These are phyloP conservation scores for Candolleomyces eurysporus DNA, from an alignment of 768 basidiomycete species.

Conservation along the genomic window DNA sequence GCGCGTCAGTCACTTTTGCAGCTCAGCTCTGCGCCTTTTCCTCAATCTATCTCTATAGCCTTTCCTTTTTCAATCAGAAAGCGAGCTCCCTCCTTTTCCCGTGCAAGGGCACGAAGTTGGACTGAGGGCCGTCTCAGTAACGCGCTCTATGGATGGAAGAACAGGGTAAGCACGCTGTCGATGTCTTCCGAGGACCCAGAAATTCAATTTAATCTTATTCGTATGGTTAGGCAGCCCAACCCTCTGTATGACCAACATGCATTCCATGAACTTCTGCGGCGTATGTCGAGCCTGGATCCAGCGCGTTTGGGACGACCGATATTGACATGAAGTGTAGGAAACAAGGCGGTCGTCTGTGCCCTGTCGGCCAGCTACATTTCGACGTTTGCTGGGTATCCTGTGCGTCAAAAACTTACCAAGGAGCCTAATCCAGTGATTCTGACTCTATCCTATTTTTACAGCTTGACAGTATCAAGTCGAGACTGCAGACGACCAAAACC, in stretches of 20 bases:
- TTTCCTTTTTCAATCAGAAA: conserved; percentile 10
- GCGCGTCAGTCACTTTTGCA: not conserved
- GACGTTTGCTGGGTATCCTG: conserved; percentile 90
- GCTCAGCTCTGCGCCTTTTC: not conserved
- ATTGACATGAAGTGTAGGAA: conserved; percentile 42
- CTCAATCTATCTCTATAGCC: conserved; percentile 9
- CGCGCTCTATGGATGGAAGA: conserved; percentile 78
- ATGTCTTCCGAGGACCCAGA: not conserved
- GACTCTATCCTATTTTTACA: conserved; percentile 24
- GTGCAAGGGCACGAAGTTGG: conserved; percentile 75
- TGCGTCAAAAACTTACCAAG: conserved; percentile 28
- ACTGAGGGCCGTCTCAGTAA: conserved; percentile 62
- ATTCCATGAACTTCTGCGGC: conserved; percentile 65
- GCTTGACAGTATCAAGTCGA: conserved; percentile 93
- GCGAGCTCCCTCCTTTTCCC: conserved; percentile 23
- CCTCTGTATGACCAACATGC: conserved; percentile 61
- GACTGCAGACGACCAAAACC: conserved; percentile 82
- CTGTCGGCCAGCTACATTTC: conserved; percentile 90
- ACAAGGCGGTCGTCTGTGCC: conserved; percentile 88
- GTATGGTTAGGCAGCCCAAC: conserved; percentile 46
- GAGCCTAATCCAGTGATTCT: not conserved
- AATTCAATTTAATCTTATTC: not conserved
- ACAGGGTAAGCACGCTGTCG: conserved; percentile 35
- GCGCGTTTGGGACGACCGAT: conserved; percentile 8
- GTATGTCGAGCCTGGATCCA: conserved; percentile 35